phyloP scores from a whole-genome alignment of 768 basidiomycete species.

The Psilocybe azurescens region DNA sequence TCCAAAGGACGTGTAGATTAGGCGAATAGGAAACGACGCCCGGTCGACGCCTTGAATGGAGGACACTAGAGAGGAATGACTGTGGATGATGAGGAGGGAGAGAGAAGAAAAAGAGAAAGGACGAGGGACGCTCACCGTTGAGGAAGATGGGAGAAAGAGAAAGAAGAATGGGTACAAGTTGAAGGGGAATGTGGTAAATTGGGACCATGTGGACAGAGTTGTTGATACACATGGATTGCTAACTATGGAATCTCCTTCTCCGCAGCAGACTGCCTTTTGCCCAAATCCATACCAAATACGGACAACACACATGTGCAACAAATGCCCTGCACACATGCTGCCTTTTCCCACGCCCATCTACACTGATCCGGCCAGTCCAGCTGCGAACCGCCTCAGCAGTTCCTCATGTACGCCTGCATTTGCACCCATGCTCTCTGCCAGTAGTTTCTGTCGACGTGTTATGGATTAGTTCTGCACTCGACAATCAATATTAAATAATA shows the following conservation, averaged over 20 bases:
- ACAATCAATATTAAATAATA: too few relatives aligned
- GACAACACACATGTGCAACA: conserved; percentile 1
- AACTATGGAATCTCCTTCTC: conserved; percentile 20
- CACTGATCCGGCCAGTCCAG: background rate
- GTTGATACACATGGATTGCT: conserved; percentile 10
- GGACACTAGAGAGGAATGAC: conserved; percentile 20
- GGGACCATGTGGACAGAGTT: conserved; percentile 10
- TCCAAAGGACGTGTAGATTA: conserved; percentile 1
- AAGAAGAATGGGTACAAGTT: conserved; percentile 11
- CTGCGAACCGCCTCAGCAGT: too few relatives aligned
- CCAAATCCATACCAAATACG: conserved; percentile 4
- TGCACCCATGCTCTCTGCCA: too few relatives aligned
- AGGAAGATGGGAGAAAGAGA: conserved; percentile 26
- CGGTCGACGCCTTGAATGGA: conserved; percentile 25
- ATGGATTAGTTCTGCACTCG: too few relatives aligned
- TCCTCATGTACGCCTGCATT: too few relatives aligned
- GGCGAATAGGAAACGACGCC: conserved; percentile 28
- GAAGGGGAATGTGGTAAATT: conserved; percentile 20
- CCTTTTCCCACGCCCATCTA: conserved; percentile 27
- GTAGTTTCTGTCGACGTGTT: too few relatives aligned
- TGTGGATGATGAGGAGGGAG: conserved; percentile 26
- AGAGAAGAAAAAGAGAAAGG: conserved; percentile 26
- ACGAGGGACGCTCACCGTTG: conserved; percentile 1
- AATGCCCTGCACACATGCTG: conserved; percentile 23
- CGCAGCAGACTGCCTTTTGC: conserved; percentile 19